A percentile compares a stretch with the other conserved stretches of the same genome.
phyloP scores from a whole-genome alignment of 805 yeast species.

The Candida saitoana region DNA sequence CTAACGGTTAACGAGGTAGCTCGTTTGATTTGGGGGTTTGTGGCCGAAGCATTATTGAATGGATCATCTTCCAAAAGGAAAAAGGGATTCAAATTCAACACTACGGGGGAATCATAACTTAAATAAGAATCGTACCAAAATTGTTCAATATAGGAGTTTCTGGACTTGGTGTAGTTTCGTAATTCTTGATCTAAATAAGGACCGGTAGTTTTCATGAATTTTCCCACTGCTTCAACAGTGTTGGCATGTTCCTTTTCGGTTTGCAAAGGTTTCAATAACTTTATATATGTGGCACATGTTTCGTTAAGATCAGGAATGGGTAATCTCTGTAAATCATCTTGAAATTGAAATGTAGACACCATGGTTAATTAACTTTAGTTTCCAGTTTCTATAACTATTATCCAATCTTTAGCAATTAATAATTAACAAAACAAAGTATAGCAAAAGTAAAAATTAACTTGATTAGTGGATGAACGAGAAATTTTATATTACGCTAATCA shows the following conservation, averaged over 20 bases:
- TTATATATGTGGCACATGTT: slow-evolving; percentile 64
- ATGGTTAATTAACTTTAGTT: neutral
- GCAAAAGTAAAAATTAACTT: too few relatives aligned
- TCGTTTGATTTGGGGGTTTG: slow-evolving; percentile 62
- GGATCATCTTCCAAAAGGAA: slow-evolving; percentile 91
- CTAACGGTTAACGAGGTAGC: slow-evolving; percentile 78
- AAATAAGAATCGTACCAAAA: slow-evolving; percentile 92
- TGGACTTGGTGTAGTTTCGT: slow-evolving; percentile 53
- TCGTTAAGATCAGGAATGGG: slow-evolving; percentile 77
- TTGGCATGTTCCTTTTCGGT: slow-evolving; percentile 63
- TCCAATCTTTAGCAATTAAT: too few relatives aligned
- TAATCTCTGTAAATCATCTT: slow-evolving; percentile 54
- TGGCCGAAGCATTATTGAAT: slow-evolving; percentile 53
- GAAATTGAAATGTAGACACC: slow-evolving; percentile 53
- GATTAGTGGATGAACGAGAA: neutral
- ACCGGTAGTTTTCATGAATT: slow-evolving; percentile 51
- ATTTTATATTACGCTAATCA: neutral
- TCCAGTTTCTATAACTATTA: too few relatives aligned
- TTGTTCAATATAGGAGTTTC: slow-evolving; percentile 84
- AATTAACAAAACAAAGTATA: too few relatives aligned
- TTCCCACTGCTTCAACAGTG: slow-evolving; percentile 55
- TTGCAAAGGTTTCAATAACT: slow-evolving; percentile 74
- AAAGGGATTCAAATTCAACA: slow-evolving; percentile 86
- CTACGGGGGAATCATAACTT: slow-evolving; percentile 85
- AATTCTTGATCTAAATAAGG: slow-evolving; percentile 61